Conservation (phyloP, 257 asterid species). For the Cordia subcordata region DNA sequence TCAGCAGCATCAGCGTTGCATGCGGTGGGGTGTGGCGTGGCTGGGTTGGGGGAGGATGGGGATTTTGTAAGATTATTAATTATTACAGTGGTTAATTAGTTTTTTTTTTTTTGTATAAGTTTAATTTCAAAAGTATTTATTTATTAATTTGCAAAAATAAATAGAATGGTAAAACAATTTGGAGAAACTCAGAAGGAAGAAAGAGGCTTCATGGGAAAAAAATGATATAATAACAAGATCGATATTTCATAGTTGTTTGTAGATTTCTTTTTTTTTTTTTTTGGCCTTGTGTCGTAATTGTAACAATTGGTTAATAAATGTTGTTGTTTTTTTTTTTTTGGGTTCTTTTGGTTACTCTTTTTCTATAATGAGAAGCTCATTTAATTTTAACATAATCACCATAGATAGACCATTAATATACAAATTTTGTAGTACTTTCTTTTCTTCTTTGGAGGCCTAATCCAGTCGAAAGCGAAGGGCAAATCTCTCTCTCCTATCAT, state of each 20-base stretch:
- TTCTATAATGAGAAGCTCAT: neutral
- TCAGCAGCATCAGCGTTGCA: neutral
- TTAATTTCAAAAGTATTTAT: conserved; percentile 1
- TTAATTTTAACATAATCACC: too few relatives aligned
- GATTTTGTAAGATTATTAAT: neutral
- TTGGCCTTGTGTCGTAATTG: neutral
- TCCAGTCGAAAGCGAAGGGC: too few relatives aligned
- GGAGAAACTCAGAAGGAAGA: neutral
- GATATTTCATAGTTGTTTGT: neutral
- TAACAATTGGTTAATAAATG: neutral
- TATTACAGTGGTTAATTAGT: neutral
- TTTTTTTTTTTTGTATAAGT: conserved; percentile 3
- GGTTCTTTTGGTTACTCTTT: too few relatives aligned
- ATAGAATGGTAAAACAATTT: neutral
- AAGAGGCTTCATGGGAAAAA: neutral
- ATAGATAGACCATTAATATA: too few relatives aligned
- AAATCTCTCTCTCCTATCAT: too few relatives aligned
- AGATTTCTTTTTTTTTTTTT: neutral
- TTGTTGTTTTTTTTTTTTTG: neutral
- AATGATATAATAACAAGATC: neutral
- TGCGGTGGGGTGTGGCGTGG: neutral
- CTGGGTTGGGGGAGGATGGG: conserved; percentile 14
- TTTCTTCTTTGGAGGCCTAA: too few relatives aligned
- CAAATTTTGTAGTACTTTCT: too few relatives aligned
- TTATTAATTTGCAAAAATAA: conserved; percentile 1